Evolutionary conservation across 1,284 basidiomycete genomes (phyloP).

Genomic region (Thecaphora thlaspeos): DNA sequence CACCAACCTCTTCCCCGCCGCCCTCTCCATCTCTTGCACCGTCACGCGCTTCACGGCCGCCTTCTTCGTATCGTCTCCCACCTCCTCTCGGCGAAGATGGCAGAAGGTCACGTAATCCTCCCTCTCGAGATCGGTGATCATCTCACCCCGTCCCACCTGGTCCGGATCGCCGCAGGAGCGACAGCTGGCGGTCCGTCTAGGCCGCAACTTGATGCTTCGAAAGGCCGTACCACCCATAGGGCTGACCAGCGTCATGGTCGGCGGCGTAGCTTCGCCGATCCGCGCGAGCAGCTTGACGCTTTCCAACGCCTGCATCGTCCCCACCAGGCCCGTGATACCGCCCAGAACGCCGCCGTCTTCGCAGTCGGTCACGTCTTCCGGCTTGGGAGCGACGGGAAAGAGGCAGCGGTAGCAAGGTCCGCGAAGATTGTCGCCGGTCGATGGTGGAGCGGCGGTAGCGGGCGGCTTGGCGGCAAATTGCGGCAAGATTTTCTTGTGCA

Average conservation of each 20-base stretch:
- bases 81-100: constrained; percentile 13
- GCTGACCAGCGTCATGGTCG: constrained; percentile 71
- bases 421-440: constrained; percentile 36
- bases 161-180: constrained; percentile 45
- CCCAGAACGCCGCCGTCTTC: constrained; percentile 90
- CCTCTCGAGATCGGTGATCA: constrained; percentile 33
- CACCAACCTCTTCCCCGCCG: constrained; percentile 59
- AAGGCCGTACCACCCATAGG: constrained; percentile 73
- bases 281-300: constrained; percentile 67
- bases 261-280: constrained; percentile 56
- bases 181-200: constrained; percentile 37
- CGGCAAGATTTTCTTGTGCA: constrained; percentile 35
- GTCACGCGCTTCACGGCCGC: constrained; percentile 27
- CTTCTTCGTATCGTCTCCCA: constrained; percentile 60
- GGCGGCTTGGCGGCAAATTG: constrained; percentile 9
- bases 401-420: constrained; percentile 94
- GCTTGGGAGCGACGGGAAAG: constrained; percentile 66
- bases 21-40: constrained; percentile 63
- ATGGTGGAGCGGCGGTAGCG: not conserved
- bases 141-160: constrained; percentile 10
- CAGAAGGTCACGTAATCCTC: constrained; percentile 54
- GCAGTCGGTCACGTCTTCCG: constrained; percentile 64
- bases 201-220: constrained; percentile 75
- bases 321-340: constrained; percentile 84
- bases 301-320: constrained; percentile 86